A percentile compares a stretch with the other conserved stretches of the same genome.
These are phyloP conservation scores for Xylaria longipes DNA, from an alignment of 495 filamentous ascomycete genomes.

Conservation along the genomic window DNA sequence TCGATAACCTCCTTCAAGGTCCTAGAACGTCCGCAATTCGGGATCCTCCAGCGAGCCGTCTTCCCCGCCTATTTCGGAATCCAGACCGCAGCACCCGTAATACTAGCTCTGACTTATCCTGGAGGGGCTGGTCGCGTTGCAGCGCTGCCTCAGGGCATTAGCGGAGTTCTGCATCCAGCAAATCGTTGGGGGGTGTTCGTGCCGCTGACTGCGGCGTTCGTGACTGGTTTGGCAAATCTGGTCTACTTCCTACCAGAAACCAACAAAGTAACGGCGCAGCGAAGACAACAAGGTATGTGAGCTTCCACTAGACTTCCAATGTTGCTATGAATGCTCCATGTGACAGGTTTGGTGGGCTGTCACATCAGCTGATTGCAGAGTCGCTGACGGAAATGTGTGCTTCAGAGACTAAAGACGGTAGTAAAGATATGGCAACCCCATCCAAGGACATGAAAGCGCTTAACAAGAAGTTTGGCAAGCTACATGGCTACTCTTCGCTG, in stretches of 20 bases:
- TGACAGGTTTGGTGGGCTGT: neutral
- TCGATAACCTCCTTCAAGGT: slow-evolving; percentile 75
- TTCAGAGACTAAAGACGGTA: slow-evolving; percentile 70
- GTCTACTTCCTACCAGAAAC: slow-evolving; percentile 73
- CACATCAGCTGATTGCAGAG: neutral
- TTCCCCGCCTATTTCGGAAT: slow-evolving; percentile 88
- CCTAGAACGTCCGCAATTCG: slow-evolving; percentile 81
- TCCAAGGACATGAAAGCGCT: slow-evolving; percentile 80
- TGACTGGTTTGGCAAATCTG: slow-evolving; percentile 70
- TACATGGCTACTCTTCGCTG: slow-evolving; percentile 80
- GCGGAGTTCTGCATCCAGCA: slow-evolving; percentile 60
- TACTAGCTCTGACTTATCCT: slow-evolving; percentile 78
- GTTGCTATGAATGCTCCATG: neutral
- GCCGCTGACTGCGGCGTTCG: slow-evolving; percentile 69
- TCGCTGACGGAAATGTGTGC: slow-evolving; percentile 4
- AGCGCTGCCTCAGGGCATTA: slow-evolving; percentile 49
- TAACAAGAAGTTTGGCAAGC: slow-evolving; percentile 77
- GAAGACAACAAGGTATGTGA: slow-evolving; percentile 74
- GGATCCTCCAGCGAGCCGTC: slow-evolving; percentile 74
- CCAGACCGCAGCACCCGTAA: slow-evolving; percentile 73
- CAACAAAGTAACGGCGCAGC: slow-evolving; percentile 71
- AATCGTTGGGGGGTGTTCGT: slow-evolving; percentile 65
- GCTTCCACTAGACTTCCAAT: neutral
- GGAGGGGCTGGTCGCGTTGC: slow-evolving; percentile 19
- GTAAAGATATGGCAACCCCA: slow-evolving; percentile 76